Percentiles rank a stretch among this genome's conserved stretches.
Evolutionary conservation across 176 grass and related monocot genomes (phyloP).

Genomic region (Melocanna baccifera): DNA sequence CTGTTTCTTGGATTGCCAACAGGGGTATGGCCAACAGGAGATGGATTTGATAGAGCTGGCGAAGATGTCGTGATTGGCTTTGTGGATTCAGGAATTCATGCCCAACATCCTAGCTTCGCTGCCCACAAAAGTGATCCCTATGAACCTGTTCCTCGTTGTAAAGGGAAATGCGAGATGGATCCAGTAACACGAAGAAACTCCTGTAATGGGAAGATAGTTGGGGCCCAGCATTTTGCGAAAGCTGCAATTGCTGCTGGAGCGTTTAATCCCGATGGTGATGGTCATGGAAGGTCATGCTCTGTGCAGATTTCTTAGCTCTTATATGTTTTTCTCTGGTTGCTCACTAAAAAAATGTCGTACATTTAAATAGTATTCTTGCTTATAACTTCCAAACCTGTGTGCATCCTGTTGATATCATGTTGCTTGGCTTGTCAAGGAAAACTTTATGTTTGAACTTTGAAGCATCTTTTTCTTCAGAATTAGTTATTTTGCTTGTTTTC

Average conservation of each 20-base stretch:
- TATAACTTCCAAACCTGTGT: neutral
- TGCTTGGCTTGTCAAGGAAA: neutral
- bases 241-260: conserved; percentile 92
- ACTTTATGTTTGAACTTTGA: neutral
- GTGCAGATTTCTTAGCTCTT: neutral
- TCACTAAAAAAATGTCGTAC: neutral
- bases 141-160: conserved; percentile 64
- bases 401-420: neutral
- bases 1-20: conserved; percentile 91
- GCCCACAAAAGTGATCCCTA: conserved; percentile 72
- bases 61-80: conserved; percentile 98
- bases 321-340: neutral
- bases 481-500: neutral
- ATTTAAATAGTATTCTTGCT: neutral
- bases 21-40: conserved; percentile 79
- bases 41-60: conserved; percentile 90
- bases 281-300: conserved; percentile 80
- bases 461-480: neutral
- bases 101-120: conserved; percentile 82
- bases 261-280: conserved; percentile 93
- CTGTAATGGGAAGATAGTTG: conserved; percentile 99
- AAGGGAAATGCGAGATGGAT: conserved; percentile 94
- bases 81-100: conserved; percentile 97
- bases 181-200: conserved; percentile 66
- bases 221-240: conserved; percentile 98